Base-by-base conservation (phyloP, 2,329 filamentous ascomycete genomes). In the Fusarium sp. region DNA sequence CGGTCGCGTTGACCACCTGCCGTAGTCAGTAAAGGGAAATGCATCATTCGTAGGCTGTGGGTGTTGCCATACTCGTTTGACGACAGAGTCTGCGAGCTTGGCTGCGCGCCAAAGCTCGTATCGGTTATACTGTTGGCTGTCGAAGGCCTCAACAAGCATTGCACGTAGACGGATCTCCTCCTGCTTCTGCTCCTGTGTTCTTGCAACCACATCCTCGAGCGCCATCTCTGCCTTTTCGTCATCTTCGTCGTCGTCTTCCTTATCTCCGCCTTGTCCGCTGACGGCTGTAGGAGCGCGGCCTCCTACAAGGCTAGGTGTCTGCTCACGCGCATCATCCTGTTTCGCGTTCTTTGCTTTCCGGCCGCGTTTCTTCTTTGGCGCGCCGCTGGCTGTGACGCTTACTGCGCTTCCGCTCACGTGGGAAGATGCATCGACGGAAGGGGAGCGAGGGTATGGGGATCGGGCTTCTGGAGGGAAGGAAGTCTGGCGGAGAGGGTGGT, bases 401-500 rank as follows among this genome's bases (percentile, higher is more conserved):
- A 88, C 87, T 56, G 88, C 88, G 58, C 90, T 92, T 35, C 90
- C 91, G 71, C 90, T 91, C 18, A 92, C 88, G 52, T 91, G 85
- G 41, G 89, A 91, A 65, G 86, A 84, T 10, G 84, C 87, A 67
- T 93, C 92, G 60, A 91, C 85, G 2, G 91, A 93, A 0, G 92
- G 92, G 0, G 92, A 94, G 18, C 92, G 89, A 20, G 87, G 87
- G 45, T 88, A 88, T 0, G 89, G 87, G 3, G 89, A 90, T 25
- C 86, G 82, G 37, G 82, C 83, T 64, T 90, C 92, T 30, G 93
- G 93, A 0, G 93, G 93, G 79, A 95, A 97, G 0, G 93, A 95
- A 6, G 94, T 95, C 79, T 95, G 93, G 43, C 94, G 93, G 2
- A 97, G 89, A 2, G 92, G 93, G 74, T 94, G 93, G 0, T 88